Evolutionary conservation across 2,329 filamentous ascomycete species (phyloP).

Genomic region (Tolypocladium sp.): DNA sequence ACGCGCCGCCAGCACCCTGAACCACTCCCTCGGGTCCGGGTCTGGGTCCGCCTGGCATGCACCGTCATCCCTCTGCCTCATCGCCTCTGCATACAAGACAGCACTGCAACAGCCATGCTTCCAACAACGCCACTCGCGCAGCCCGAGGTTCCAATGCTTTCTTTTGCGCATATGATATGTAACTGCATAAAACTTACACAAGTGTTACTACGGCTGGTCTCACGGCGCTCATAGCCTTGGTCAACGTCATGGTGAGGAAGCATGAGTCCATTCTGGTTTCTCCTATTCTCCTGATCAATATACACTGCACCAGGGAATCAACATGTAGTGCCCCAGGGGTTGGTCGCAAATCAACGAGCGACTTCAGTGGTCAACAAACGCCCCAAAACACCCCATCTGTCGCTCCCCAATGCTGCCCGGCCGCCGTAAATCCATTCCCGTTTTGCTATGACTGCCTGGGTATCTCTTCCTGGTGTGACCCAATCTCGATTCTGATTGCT

Average conservation of each 20-base stretch:
- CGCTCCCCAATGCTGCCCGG: conserved; percentile 1
- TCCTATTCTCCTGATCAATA: background rate
- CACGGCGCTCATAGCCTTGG: background rate
- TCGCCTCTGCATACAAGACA: background rate
- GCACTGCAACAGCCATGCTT: background rate
- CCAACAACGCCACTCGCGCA: background rate
- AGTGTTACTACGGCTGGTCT: background rate
- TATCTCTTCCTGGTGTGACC: conserved; percentile 5
- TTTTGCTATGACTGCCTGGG: conserved; percentile 3
- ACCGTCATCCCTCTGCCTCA: background rate
- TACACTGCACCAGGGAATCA: background rate
- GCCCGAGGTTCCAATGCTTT: background rate
- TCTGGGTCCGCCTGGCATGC: background rate
- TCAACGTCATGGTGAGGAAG: no score
- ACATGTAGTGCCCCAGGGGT: background rate
- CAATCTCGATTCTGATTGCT: background rate
- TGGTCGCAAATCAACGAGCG: background rate
- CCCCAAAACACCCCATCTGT: conserved; percentile 5
- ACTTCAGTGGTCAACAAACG: background rate
- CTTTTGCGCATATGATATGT: background rate
- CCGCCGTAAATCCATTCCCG: background rate
- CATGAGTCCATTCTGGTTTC: background rate
- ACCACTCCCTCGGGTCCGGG: background rate
- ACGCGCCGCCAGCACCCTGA: background rate
- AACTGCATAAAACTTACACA: no score